Conservation (phyloP, 768 basidiomycete genomes). For the Leccinellum albellum region DNA sequence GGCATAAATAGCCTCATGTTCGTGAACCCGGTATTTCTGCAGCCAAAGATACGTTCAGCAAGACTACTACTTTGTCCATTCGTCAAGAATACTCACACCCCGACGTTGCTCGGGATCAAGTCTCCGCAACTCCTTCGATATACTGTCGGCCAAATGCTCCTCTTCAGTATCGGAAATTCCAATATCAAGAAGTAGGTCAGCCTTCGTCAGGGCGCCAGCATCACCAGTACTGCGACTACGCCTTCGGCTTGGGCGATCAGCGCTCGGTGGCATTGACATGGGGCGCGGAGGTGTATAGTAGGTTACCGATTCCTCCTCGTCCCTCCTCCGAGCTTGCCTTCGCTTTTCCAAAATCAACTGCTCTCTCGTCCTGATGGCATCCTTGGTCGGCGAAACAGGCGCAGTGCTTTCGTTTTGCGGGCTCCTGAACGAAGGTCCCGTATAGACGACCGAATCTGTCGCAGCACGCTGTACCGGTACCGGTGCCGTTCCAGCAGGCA, state of each 20-base stretch:
- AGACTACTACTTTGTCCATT: not conserved
- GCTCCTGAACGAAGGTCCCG: constrained; percentile 31
- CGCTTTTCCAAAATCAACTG: constrained; percentile 69
- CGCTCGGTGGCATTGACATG: constrained; percentile 18
- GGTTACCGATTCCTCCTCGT: constrained; percentile 43
- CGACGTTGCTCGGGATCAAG: constrained; percentile 36
- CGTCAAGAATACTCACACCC: constrained; percentile 20
- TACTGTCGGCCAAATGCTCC: constrained; percentile 61
- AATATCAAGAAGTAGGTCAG: constrained; percentile 36
- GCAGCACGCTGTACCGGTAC: constrained; percentile 45
- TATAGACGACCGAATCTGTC: constrained; percentile 43
- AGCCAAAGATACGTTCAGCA: constrained; percentile 3
- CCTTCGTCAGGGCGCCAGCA: constrained; percentile 43
- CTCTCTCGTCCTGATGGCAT: constrained; percentile 64
- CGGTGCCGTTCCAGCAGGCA: constrained; percentile 10
- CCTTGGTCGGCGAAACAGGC: constrained; percentile 54
- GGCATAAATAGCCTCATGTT: constrained; percentile 80
- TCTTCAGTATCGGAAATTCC: constrained; percentile 41
- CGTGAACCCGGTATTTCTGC: constrained; percentile 79
- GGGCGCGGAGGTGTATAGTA: constrained; percentile 33
- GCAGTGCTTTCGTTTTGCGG: constrained; percentile 32
- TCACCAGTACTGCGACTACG: constrained; percentile 81
- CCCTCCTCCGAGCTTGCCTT: constrained; percentile 54
- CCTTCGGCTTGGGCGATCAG: constrained; percentile 53
- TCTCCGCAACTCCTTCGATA: constrained; percentile 69